Conservation (phyloP, 192 early-diverging fungal genomes). For the Jimgerdemannia flammicorona region DNA sequence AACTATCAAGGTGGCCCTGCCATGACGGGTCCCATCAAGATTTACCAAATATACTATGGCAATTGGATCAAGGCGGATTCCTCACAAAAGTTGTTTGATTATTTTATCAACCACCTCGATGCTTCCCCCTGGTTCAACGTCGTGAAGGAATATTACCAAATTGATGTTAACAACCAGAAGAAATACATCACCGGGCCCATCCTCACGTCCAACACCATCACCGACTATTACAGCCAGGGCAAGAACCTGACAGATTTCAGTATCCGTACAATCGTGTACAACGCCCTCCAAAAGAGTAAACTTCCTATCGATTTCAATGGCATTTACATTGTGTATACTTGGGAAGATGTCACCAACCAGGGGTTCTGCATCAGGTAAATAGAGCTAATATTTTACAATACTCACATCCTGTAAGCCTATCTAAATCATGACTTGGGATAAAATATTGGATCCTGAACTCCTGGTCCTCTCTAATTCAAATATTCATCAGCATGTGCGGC, state of each 20-base stretch:
- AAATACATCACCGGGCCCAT: not conserved
- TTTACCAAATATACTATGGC: slow-evolving; percentile 17
- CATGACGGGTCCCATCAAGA: slow-evolving; percentile 7
- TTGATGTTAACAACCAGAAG: not conserved
- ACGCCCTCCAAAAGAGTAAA: slow-evolving; percentile 3
- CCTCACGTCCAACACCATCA: not conserved
- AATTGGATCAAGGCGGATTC: not conserved
- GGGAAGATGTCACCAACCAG: slow-evolving; percentile 5
- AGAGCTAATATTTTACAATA: not conserved
- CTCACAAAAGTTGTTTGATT: slow-evolving; percentile 3
- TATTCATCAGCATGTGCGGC: not conserved
- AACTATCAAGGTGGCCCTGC: slow-evolving; percentile 15
- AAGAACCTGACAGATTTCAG: not conserved
- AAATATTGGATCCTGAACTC: too few relatives aligned
- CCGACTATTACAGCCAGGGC: slow-evolving; percentile 14
- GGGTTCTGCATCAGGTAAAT: slow-evolving; percentile 11
- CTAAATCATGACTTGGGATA: too few relatives aligned
- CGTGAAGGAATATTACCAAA: slow-evolving; percentile 11
- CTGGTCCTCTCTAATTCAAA: too few relatives aligned
- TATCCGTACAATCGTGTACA: slow-evolving; percentile 6
- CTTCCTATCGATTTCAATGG: slow-evolving; percentile 15
- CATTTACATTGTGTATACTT: slow-evolving; percentile 13
- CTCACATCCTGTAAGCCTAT: too few relatives aligned
- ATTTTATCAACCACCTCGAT: slow-evolving; percentile 1
- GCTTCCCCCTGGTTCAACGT: slow-evolving; percentile 12